Evolutionary conservation across 2,329 filamentous ascomycete species (phyloP).

Genomic region (Ascosphaera acerosa): DNA sequence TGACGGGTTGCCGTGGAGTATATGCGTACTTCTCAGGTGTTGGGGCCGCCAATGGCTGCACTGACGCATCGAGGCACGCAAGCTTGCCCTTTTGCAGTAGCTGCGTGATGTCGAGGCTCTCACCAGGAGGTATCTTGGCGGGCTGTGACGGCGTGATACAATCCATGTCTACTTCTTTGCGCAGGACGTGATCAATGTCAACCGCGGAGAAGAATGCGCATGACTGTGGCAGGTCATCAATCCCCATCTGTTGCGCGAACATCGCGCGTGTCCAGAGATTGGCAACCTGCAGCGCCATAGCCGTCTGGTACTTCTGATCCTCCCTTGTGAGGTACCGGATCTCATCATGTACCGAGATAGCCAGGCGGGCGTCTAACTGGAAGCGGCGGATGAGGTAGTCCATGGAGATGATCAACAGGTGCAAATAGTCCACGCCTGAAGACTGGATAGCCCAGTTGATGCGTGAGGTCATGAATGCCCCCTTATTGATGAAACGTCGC

Average conservation of each 20-base stretch:
- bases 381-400: constrained; percentile 72
- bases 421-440: constrained; percentile 87
- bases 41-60: constrained; percentile 33
- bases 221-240: constrained; percentile 75
- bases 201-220: constrained; percentile 92
- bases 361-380: constrained; percentile 59
- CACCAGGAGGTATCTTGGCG: constrained; percentile 53
- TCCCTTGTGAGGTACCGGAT: constrained; percentile 79
- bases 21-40: constrained; percentile 39
- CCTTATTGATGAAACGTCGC: constrained; percentile 63
- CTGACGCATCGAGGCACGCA: constrained; percentile 41
- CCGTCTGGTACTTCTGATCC: constrained; percentile 64
- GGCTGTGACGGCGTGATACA: constrained; percentile 78
- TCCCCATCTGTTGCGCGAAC: constrained; percentile 92
- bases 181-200: constrained; percentile 82
- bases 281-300: constrained; percentile 77
- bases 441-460: constrained; percentile 99
- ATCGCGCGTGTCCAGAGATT: constrained; percentile 95
- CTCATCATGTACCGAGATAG: constrained; percentile 93
- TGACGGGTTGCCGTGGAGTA: constrained; percentile 46
- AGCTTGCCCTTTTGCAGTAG: constrained; percentile 46
- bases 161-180: constrained; percentile 96
- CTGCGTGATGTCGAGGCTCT: constrained; percentile 59
- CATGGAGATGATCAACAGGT: constrained; percentile 82
- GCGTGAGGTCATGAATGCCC: constrained; percentile 78